Percentiles rank a stretch among this genome's conserved stretches.
Evolutionary conservation across 192 early-diverging fungal species (phyloP).

Genomic region (Piromyces sp.): DNA sequence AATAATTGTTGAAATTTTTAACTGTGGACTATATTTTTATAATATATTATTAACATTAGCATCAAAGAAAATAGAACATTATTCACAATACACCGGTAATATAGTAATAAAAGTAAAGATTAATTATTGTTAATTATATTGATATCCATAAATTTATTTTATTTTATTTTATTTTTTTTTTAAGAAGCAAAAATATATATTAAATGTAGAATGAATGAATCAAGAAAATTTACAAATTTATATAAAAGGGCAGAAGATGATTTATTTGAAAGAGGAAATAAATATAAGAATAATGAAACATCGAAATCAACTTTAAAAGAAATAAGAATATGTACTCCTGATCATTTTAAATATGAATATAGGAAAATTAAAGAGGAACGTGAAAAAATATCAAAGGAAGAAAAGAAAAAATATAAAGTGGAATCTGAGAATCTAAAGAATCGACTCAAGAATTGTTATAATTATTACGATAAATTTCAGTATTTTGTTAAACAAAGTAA

Average conservation of each 20-base stretch:
- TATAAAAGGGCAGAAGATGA: neutral
- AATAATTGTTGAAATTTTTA: too few species aligned
- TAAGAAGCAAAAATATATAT: neutral
- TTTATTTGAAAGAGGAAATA: neutral
- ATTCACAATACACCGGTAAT: too few species aligned
- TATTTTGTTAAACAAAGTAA: neutral
- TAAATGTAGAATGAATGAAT: neutral
- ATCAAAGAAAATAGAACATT: too few species aligned
- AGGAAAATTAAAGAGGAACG: neutral
- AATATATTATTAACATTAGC: too few species aligned
- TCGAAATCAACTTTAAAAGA: neutral
- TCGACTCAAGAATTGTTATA: neutral
- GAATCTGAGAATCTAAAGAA: neutral
- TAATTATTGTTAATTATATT: too few species aligned
- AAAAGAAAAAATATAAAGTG: neutral
- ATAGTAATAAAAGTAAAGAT: too few species aligned
- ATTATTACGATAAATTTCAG: neutral
- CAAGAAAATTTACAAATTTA: neutral
- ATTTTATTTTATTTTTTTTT: neutral
- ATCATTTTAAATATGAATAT: neutral
- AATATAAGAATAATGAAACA: neutral
- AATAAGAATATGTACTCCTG: neutral
- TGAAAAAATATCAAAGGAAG: neutral
- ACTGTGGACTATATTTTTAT: too few species aligned
- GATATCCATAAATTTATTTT: too few species aligned